These are phyloP conservation scores for Debaryomyces prosopidis DNA, from an alignment of 805 yeast species.

Conservation along the genomic window DNA sequence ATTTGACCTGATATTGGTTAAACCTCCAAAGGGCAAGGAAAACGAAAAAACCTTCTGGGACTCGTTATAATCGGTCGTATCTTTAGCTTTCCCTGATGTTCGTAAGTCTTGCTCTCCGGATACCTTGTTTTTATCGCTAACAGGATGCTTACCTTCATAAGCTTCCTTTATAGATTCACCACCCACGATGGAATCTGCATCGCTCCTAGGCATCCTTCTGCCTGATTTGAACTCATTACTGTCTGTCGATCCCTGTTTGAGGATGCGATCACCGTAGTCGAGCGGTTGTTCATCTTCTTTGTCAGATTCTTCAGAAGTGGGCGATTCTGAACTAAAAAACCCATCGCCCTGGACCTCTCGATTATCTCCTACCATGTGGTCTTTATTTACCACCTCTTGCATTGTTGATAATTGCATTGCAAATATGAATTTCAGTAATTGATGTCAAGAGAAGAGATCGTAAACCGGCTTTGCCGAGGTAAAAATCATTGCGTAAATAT, in stretches of 20 bases:
- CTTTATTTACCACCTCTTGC: no score
- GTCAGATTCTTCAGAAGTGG: neutral
- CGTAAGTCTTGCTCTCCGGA: constrained; percentile 11
- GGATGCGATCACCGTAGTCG: neutral
- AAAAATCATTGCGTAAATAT: no score
- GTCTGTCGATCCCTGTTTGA: neutral
- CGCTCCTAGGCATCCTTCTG: constrained; percentile 21
- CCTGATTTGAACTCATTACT: neutral
- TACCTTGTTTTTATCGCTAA: constrained; percentile 14
- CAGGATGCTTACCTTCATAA: constrained; percentile 9
- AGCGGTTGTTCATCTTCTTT: constrained; percentile 4
- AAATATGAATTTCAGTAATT: no score
- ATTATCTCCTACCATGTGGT: no score
- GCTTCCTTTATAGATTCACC: constrained; percentile 38
- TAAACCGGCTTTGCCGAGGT: no score
- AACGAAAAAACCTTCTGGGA: constrained; percentile 51
- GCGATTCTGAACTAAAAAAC: no score
- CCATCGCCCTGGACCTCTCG: no score
- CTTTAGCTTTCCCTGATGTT: constrained; percentile 8
- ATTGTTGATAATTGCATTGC: no score
- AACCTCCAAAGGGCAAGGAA: constrained; percentile 59
- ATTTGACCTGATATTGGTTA: constrained; percentile 27
- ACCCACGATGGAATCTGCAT: constrained; percentile 53
- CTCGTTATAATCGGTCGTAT: constrained; percentile 7
- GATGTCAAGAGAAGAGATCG: no score